Evolutionary conservation across 352 stramenopile species (phyloP), one percentile per base, ranked within the genome.

Genomic region (Phytophthora fragariae): DNA sequence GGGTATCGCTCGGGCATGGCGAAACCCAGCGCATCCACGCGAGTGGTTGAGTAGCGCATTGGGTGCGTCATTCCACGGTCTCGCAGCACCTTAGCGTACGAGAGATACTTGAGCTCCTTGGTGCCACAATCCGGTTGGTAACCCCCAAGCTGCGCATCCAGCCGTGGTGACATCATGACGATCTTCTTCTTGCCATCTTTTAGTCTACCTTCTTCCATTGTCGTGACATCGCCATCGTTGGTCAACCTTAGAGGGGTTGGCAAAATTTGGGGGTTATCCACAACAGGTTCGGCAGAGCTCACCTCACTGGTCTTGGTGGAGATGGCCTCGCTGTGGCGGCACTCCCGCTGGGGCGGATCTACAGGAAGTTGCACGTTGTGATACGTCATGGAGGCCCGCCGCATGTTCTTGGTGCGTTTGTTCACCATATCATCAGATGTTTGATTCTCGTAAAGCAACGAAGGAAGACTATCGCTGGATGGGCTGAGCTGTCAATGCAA

Each of bases 71-170:
- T 80, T 2, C 85, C 87, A 4, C 86, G 83, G 57, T 94, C 85
- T 61, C 86, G 89, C 27, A 86, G 62, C 11, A 92, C 82, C 61
- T 96, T 94, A 33, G 87, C 87, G 75, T 82, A 91, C 50, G 87
- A 93, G 29, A 96, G 62, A 76, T 94, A 92, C 68, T 96, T 96
- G 44, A 92, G 67, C 29, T 88, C 72, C 21, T 80, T 75, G 1
- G 89, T 90, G 63, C 88, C 87, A 72, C 89, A 96, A 78, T 96
- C 88, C 0, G 89, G 82, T 12, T 83, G 84, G 62, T 94, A 96
- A 0, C 82, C 86, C 3, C 83, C 87, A 0, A 96, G 76, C 27
- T 94, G 86, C 4, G 74, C 80, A 68, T 94, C 86, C 44, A 84
- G 57, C 15, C 84, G 76, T 8, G 84, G 82, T 3, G 78, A 89